phyloP scores from a whole-genome alignment of 805 yeast species.

The Yarrowia divulgata region DNA sequence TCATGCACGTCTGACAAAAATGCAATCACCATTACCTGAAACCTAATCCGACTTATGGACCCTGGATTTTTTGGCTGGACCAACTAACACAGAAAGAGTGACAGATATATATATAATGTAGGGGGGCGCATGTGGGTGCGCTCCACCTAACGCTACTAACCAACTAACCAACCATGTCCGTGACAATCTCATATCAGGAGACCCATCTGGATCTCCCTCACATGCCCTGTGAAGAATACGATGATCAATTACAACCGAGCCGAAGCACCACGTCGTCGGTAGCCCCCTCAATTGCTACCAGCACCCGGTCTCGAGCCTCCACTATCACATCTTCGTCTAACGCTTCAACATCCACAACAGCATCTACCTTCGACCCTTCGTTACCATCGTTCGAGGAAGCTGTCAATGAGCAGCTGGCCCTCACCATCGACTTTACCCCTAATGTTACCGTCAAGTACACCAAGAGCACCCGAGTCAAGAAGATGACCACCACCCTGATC shows the following conservation, averaged over 20 bases:
- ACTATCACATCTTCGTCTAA: not conserved
- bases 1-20: slow-evolving; percentile 38
- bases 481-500: slow-evolving; percentile 12
- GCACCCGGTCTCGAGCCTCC: slow-evolving; percentile 18
- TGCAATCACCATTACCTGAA: slow-evolving; percentile 20
- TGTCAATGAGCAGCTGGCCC: slow-evolving; percentile 26
- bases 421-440: slow-evolving; percentile 25
- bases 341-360: not conserved
- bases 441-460: slow-evolving; percentile 17
- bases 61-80: slow-evolving; percentile 32
- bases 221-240: slow-evolving; percentile 38
- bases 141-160: not conserved
- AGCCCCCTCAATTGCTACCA: slow-evolving; percentile 3
- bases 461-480: slow-evolving; percentile 33
- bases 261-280: slow-evolving; percentile 8
- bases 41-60: slow-evolving; percentile 31
- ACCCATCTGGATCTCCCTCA: slow-evolving; percentile 35
- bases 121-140: slow-evolving; percentile 6
- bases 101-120: slow-evolving; percentile 15
- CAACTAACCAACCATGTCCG: slow-evolving; percentile 8
- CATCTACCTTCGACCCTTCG: slow-evolving; percentile 21
- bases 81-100: not conserved
- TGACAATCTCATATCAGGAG: slow-evolving; percentile 10
- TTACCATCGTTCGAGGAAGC: slow-evolving; percentile 36
- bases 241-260: slow-evolving; percentile 10